Base-by-base conservation (phyloP, 805 yeast genomes). In the Cyberlindnera amylophila region DNA sequence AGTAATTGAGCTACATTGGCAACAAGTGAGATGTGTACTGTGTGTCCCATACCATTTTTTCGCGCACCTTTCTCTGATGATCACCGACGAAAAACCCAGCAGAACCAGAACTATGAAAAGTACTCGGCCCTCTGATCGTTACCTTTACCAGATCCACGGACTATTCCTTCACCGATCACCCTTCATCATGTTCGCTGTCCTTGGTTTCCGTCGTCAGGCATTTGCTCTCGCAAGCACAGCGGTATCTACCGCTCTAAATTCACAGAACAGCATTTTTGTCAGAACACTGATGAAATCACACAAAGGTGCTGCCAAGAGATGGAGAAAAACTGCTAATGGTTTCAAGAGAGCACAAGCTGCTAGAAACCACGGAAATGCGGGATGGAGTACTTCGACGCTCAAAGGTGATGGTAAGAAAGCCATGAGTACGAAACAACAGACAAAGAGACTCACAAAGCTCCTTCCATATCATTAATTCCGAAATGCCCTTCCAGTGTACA, bases 311-410 rank as follows among this genome's bases (percentile, higher is more conserved):
- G 89, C 89, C 37, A 87, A 85, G 61, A 77, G 97, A 66, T 86
- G 93, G 81, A 76, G 83, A 61, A 81, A 79, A 55, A 82, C 85
- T 4, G 87, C 85, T 2, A 68, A 69, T 34, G 75, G 78, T n/a
- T 82, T 71, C 64, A 75, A 80, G 53, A 69, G 87, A 59, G 69
- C 62, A 49, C 78, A 80, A 54, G 84, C 95, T 16, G 95, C 96
- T 10, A 78, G 96, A 68, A 84, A 86, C 52, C 97, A 90, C 62
- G 96, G 97, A 38, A 90, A 90, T 58, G 86, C 89, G 2, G 90
- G 96, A 17, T 90, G 93, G 83, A 74, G 89, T 26, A 67, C 76
- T 32, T 72, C 81, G 39, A 70, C 75, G 19, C 65, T 84, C 56
- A 69, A 77, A 46, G 73, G 72, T 54, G 70, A 83, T 63, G 75